Base-by-base conservation (phyloP, 768 basidiomycete species). In the Lactarius sanguifluus region DNA sequence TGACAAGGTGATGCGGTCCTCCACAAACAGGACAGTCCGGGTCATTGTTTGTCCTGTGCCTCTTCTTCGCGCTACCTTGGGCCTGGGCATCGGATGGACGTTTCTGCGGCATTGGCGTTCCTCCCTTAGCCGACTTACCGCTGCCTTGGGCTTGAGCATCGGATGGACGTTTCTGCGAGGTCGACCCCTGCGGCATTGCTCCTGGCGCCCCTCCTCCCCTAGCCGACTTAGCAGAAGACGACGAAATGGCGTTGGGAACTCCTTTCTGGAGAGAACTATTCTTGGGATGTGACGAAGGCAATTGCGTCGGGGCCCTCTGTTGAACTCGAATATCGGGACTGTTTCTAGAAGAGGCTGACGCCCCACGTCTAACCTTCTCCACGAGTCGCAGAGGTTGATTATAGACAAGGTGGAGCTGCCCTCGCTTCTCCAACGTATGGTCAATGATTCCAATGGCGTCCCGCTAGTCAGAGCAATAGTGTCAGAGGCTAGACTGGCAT, bases 361-460 rank as follows among this genome's bases (percentile, higher is more conserved):
- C 61, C 43, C 16, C 65, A 58, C 28, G 36, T 70, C 16, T 60
- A 62, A 36, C 30, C 71, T 55, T 76, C 54, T 78, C 79, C 16
- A 89, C 75, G 13, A 85, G 82, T 68, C 82, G 80, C 5, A 89
- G 79, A 50, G 90, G 88, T 73, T 92, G 89, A 1, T 85, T 86
- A 43, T 76, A 78, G 62, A 91, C 81, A 25, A 91, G 75, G 58
- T 81, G 73, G 1, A 83, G 73, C 50, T 86, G 80, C 3, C 88
- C 87, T 18, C 88, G 83, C 60, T 76, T 69, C 65, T 80, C 72
- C 16, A 94, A 78, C 3, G 85, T 81, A 65, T 85, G 80, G 64
- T 94, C 92, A 67, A 94, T 92, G 7, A 85, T 85, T 32, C 77
- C 75, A 59, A 94, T 83, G 15, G 92, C 91, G 54, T 81, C 84